Percentiles rank a stretch among this genome's conserved stretches.
phyloP scores from a whole-genome alignment of 164 flowering plant genomes.

The Stephania cephalantha region DNA sequence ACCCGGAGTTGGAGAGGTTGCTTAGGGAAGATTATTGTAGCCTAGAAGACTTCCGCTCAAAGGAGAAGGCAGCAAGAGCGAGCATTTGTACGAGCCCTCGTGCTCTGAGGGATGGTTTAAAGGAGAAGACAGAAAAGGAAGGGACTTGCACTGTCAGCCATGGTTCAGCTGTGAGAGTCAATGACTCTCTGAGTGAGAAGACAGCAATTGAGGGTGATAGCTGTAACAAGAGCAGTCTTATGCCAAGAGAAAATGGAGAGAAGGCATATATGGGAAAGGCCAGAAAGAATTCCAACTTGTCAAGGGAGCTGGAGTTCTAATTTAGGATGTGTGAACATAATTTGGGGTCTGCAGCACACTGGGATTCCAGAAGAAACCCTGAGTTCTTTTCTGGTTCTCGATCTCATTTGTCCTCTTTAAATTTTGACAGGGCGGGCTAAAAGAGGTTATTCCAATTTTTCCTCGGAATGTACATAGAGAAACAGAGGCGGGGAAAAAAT shows the following conservation, averaged over 20 bases:
- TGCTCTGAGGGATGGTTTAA: constrained; percentile 28
- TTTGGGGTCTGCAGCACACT: background rate
- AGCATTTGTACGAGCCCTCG: constrained; percentile 13
- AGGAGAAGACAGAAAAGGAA: constrained; percentile 30
- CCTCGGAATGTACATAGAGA: constrained; percentile 20
- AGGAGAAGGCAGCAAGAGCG: constrained; percentile 31
- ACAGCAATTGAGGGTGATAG: background rate
- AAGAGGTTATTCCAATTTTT: constrained; percentile 11
- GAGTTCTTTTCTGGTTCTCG: constrained; percentile 6
- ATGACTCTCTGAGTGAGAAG: background rate
- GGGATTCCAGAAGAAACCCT: constrained; percentile 1
- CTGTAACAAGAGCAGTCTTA: constrained; percentile 11
- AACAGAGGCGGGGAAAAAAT: background rate
- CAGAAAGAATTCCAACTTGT: constrained; percentile 19
- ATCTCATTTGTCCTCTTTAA: constrained; percentile 13
- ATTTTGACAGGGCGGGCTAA: constrained; percentile 24
- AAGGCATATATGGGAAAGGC: constrained; percentile 11
- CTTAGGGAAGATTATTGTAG: constrained; percentile 67
- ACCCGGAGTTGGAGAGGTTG: constrained; percentile 71
- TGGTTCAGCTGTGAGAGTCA: background rate
- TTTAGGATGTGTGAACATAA: background rate
- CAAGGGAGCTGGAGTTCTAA: constrained; percentile 18
- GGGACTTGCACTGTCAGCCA: constrained; percentile 15
- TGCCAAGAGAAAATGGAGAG: constrained; percentile 10
- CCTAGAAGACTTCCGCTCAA: constrained; percentile 74